These are phyloP conservation scores for Oryza punctata DNA, from an alignment of 176 grass and related monocot species.

Conservation along the genomic window DNA sequence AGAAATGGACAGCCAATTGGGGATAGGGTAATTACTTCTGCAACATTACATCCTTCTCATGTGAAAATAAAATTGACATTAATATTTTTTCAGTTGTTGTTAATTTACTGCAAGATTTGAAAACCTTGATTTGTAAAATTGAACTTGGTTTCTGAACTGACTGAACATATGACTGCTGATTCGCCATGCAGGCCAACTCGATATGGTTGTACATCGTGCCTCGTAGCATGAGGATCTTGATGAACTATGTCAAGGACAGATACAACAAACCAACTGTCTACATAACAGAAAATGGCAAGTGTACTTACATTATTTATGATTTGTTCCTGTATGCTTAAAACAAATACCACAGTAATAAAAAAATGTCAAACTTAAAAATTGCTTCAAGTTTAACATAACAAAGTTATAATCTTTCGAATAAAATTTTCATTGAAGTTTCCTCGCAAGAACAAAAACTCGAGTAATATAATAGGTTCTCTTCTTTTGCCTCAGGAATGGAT, in stretches of 20 bases:
- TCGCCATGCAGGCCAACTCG: slow-evolving; percentile 48
- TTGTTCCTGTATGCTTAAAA: background rate
- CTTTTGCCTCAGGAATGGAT: slow-evolving; percentile 51
- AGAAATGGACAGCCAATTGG: slow-evolving; percentile 51
- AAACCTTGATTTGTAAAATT: background rate
- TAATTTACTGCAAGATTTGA: background rate
- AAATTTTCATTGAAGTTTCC: background rate
- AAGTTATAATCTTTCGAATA: background rate
- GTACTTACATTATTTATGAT: background rate
- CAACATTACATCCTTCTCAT: background rate
- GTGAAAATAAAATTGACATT: background rate
- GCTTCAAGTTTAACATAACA: background rate
- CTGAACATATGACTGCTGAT: background rate
- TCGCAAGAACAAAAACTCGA: background rate
- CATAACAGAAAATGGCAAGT: slow-evolving; percentile 75
- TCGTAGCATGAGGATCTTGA: slow-evolving; percentile 59
- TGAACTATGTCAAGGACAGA: slow-evolving; percentile 74
- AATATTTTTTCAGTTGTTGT: background rate
- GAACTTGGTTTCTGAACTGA: background rate
- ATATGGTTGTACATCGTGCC: slow-evolving; percentile 83
- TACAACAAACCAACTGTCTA: slow-evolving; percentile 64
- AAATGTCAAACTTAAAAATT: background rate
- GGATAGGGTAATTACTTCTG: slow-evolving; percentile 40
- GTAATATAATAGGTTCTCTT: background rate
- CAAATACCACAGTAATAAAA: background rate